Base-by-base conservation (phyloP, 2,329 filamentous ascomycete species). In the Hypoxylon sp. region DNA sequence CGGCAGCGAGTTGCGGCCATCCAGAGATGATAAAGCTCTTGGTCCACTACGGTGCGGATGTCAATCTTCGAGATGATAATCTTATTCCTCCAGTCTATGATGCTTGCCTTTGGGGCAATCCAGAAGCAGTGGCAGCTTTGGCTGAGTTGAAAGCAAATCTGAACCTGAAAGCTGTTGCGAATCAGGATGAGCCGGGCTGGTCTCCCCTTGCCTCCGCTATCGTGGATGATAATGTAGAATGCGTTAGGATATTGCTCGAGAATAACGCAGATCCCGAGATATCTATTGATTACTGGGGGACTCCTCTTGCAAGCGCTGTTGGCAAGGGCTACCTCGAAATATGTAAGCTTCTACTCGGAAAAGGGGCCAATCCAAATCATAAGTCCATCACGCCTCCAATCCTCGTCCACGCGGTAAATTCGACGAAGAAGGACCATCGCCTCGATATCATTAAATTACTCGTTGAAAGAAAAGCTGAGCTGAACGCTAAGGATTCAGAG, bases 161-260 rank as follows among this genome's bases (percentile, higher is more conserved):
- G 26, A 59, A 65, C 47, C 17, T 54, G 10, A 59, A 65, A n/a
- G 19, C 29, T 5, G 6, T 17, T 17, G 19, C 48, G 11, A 42
- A 55, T 26, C 54, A 65, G 47, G 39, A 33, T 9, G 19, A 59
- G 17, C 48, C 48, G 8, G 47, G 17, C n/a, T 65, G 62, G 62
- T 47, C 47, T 17, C 54, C 62, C 3, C 46, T 65, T 6, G 31
- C 35, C 9, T 54, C 22, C 33, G 54, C 55, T 24, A 29, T 54
- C 22, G 2, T 13, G 5, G 22, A 42, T 14, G 13, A 24, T 11
- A 19, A 60, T 29, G 22, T 39, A 47, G 24, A 54, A 3, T 65
- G 62, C 52, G 52, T 42, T 42, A 33, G 35, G 10, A 19, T 19
- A 10, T 19, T 55, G 14, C 33, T 55, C 52, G 24, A 29, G 4